Conservation (phyloP, 116 monocot genomes). For the Dioscorea cayenensis region DNA sequence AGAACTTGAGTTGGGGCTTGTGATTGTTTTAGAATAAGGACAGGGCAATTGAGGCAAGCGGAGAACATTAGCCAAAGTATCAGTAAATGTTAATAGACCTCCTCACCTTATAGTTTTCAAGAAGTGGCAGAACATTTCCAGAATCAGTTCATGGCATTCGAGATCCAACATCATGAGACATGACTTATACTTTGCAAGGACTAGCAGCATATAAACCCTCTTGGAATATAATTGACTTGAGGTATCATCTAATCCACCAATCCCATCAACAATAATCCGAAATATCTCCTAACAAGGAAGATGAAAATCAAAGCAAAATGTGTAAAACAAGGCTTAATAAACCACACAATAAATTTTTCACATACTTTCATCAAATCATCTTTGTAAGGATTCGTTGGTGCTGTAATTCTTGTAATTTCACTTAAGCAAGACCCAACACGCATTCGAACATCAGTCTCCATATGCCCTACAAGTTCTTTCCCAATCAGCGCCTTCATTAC, state of each 20-base stretch:
- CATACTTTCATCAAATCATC: constrained; percentile 72
- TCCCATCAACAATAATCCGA: constrained; percentile 54
- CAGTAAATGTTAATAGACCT: neutral
- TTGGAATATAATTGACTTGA: constrained; percentile 42
- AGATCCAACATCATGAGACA: constrained; percentile 74
- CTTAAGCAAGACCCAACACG: constrained; percentile 55
- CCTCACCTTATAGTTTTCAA: constrained; percentile 30
- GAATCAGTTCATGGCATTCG: constrained; percentile 30
- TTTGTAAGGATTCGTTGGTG: constrained; percentile 62
- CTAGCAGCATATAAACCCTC: constrained; percentile 77
- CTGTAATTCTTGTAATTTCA: constrained; percentile 82
- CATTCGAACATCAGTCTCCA: constrained; percentile 46
- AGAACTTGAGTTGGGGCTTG: neutral
- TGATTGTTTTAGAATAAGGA: neutral
- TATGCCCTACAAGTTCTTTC: constrained; percentile 40
- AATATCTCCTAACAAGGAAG: constrained; percentile 51
- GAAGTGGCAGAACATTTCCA: constrained; percentile 42
- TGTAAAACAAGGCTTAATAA: neutral
- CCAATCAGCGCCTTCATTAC: constrained; percentile 28
- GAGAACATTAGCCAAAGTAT: neutral
- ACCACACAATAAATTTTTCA: neutral
- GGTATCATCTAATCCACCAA: constrained; percentile 48
- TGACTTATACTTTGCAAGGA: constrained; percentile 59
- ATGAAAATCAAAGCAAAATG: neutral
- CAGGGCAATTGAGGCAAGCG: neutral